Evolutionary conservation across 345 rosid species (phyloP).

Genomic region (Rhodamnia rubescens): DNA sequence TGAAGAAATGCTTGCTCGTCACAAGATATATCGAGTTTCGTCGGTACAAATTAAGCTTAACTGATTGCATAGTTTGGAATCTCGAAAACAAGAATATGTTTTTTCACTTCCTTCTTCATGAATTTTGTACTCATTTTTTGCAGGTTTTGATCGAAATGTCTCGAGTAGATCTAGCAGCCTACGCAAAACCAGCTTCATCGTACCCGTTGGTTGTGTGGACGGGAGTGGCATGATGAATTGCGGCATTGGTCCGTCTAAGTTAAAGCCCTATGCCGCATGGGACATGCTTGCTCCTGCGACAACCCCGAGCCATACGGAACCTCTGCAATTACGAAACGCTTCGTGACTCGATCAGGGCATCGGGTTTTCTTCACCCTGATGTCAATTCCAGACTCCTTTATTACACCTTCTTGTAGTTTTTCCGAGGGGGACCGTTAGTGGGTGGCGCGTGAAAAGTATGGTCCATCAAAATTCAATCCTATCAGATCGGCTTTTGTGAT

Average conservation of each 20-base stretch:
- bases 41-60: not conserved
- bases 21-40: not conserved
- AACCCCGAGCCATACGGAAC: not conserved
- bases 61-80: not conserved
- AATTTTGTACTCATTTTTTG: too few species aligned
- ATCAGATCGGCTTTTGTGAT: not conserved
- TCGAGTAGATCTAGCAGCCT: not conserved
- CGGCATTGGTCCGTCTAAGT: not conserved
- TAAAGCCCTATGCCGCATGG: not conserved
- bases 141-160: not conserved
- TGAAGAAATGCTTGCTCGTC: not conserved
- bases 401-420: not conserved
- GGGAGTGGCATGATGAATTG: not conserved
- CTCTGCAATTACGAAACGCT: not conserved
- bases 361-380: not conserved
- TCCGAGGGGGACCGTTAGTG: not conserved
- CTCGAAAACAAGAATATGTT: not conserved
- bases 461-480: not conserved
- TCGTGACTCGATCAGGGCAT: not conserved
- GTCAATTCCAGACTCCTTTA: not conserved
- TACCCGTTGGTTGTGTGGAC: accelerated
- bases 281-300: not conserved
- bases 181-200: not conserved
- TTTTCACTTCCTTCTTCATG: not conserved
- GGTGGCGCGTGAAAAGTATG: not conserved